These are phyloP conservation scores for Coniella lustricola DNA, from an alignment of 2,329 filamentous ascomycete genomes.

Conservation along the genomic window DNA sequence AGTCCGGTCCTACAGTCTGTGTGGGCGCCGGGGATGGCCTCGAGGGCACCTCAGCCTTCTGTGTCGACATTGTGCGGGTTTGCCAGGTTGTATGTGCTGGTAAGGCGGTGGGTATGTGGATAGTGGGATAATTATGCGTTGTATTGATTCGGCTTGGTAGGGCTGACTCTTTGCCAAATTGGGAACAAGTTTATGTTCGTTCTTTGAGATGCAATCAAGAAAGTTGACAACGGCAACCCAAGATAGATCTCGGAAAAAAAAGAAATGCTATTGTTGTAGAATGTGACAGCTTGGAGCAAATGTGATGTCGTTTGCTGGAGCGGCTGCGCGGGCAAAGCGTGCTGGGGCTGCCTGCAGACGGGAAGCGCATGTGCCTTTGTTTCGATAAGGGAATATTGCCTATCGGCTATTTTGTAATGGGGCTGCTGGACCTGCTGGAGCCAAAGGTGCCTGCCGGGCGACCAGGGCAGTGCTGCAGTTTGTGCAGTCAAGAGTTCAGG, in stretches of 20 bases:
- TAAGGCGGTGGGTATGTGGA: conserved; percentile 9
- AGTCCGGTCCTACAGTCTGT: conserved; percentile 72
- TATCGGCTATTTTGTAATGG: background rate
- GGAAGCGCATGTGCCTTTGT: background rate
- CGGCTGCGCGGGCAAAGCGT: background rate
- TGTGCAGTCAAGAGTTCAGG: background rate
- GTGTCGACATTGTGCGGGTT: conserved; percentile 10
- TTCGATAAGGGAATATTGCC: background rate
- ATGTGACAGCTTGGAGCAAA: too few relatives aligned
- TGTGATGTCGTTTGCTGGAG: background rate
- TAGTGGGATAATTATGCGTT: conserved; percentile 10
- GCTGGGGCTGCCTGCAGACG: background rate
- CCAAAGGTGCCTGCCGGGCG: background rate
- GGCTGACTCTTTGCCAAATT: conserved; percentile 1
- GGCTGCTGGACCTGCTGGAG: background rate
- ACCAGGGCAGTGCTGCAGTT: background rate
- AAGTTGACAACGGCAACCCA: too few relatives aligned
- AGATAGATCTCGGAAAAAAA: too few relatives aligned
- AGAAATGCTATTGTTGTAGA: too few relatives aligned
- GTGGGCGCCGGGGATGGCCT: conserved; percentile 30
- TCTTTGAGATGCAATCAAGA: too few relatives aligned
- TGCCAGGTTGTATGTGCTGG: background rate
- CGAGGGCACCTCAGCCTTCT: conserved; percentile 5
- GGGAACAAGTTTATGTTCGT: too few relatives aligned
- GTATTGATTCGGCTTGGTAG: conserved; percentile 1